A percentile compares a stretch with the other conserved stretches of the same genome.
Conservation (phyloP, 176 grass and related monocot genomes). For the Hordeum vulgare region DNA sequence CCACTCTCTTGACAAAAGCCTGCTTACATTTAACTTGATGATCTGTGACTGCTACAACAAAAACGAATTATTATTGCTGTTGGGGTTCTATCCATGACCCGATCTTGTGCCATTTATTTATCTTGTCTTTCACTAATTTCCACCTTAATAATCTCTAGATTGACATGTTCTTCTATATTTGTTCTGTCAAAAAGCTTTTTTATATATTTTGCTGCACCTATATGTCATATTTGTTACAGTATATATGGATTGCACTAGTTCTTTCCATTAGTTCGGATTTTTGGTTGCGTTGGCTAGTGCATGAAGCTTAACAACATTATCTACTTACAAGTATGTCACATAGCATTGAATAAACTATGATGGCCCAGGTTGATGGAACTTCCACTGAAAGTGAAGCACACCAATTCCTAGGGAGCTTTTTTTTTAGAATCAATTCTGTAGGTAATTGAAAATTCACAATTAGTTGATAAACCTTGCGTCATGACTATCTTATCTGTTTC, state of each 20-base stretch:
- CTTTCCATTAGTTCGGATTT: no score
- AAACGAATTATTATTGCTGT: background rate
- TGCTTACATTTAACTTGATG: background rate
- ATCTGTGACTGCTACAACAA: no score
- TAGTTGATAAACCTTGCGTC: background rate
- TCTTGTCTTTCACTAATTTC: background rate
- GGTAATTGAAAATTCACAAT: background rate
- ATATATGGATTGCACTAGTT: no score
- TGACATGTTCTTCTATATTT: background rate
- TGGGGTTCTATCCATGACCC: background rate
- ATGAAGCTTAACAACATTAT: no score
- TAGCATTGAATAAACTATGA: background rate
- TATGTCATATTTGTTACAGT: no score
- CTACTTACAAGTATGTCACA: background rate
- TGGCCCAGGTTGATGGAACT: background rate
- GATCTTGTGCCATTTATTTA: background rate
- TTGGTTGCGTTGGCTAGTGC: no score
- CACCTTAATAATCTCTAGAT: background rate
- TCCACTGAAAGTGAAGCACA: slow-evolving; percentile 3
- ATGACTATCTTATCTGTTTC: background rate
- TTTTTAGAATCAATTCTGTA: no score
- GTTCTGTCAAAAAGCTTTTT: background rate
- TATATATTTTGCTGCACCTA: background rate
- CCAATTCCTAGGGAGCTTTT: background rate
- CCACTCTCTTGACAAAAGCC: background rate